A percentile compares a stretch with the other conserved stretches of the same genome.
Conservation (phyloP, 169 alveolate species). For the Plasmodium adleri region DNA sequence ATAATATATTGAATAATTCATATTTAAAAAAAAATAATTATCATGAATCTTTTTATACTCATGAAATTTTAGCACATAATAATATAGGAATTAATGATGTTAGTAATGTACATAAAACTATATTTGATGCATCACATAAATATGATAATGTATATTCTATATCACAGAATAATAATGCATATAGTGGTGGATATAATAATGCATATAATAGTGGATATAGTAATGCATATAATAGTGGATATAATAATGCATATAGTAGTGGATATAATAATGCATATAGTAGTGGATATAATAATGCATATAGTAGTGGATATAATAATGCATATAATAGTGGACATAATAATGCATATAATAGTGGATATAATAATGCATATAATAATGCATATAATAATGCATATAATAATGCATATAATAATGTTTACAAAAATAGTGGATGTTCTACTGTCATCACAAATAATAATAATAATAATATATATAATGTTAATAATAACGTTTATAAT, state of each 20-base stretch:
- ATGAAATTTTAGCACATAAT: neutral
- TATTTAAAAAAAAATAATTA: conserved; percentile 9
- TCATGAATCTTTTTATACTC: conserved; percentile 10
- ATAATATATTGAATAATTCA: neutral
- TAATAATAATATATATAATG: too few species aligned
- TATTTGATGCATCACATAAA: neutral
- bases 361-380: too few species aligned
- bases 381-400: neutral
- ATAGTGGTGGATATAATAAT: neutral
- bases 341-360: too few species aligned
- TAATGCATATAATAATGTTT: neutral
- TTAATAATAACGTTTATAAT: too few species aligned
- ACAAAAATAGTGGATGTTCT: neutral
- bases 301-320: neutral
- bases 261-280: neutral
- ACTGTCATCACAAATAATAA: too few species aligned
- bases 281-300: too few species aligned
- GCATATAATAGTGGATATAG: too few species aligned
- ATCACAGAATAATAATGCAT: neutral
- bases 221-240: too few species aligned
- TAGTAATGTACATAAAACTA: neutral
- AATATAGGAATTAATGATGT: neutral
- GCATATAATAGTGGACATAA: neutral
- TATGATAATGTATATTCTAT: neutral
- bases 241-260: neutral